Evolutionary conservation across 2,329 filamentous ascomycete genomes (phyloP).

Genomic region (Pestalotiopsis sp.): DNA sequence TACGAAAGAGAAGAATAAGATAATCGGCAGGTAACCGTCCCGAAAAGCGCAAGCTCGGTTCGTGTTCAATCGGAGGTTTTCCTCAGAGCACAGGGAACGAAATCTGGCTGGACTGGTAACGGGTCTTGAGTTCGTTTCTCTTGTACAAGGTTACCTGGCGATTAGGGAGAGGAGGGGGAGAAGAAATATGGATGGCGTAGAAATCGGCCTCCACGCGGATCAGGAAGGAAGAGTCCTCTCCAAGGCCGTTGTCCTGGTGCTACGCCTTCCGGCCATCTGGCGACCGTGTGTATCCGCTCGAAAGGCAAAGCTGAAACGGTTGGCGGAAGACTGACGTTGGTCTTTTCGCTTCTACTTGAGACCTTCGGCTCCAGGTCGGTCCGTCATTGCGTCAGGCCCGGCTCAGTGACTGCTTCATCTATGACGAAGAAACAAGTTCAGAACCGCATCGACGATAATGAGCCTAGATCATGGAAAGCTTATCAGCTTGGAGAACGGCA

Average conservation of each 20-base stretch:
- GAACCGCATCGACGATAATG: background rate
- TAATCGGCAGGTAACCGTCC: conserved; percentile 5
- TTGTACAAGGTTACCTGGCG: background rate
- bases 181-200: background rate
- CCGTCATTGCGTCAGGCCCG: background rate
- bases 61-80: conserved; percentile 12
- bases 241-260: background rate
- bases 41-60: background rate
- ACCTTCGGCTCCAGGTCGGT: background rate
- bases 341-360: background rate
- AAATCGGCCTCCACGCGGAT: background rate
- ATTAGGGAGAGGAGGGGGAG: background rate
- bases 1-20: conserved; percentile 7
- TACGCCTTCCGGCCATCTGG: background rate
- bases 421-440: background rate
- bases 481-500: too few relatives aligned
- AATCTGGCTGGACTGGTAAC: background rate
- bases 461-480: background rate
- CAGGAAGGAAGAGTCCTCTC: background rate
- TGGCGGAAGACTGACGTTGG: background rate
- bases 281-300: background rate
- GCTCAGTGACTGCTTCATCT: background rate
- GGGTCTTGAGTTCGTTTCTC: background rate
- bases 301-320: background rate
- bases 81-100: conserved; percentile 2